Evolutionary conservation across 768 basidiomycete species (phyloP).

Genomic region (Boletellus sp.): DNA sequence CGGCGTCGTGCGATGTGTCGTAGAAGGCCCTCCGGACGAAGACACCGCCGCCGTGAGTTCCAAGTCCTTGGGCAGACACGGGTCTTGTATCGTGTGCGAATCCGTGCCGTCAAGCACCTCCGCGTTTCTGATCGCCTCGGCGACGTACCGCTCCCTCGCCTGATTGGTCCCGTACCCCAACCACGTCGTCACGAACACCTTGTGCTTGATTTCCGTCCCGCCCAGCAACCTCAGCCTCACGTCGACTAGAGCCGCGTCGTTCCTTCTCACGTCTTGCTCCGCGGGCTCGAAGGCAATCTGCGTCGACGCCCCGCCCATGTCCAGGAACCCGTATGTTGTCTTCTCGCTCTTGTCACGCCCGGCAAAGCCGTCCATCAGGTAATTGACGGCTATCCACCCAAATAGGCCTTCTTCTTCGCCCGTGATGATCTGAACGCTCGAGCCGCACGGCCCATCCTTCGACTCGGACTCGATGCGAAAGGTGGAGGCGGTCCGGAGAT

Average conservation of each 20-base stretch:
- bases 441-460: slow-evolving; percentile 78
- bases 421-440: slow-evolving; percentile 89
- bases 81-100: slow-evolving; percentile 61
- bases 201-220: slow-evolving; percentile 84
- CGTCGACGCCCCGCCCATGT: slow-evolving; percentile 99
- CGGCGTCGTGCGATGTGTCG: slow-evolving; percentile 41
- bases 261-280: slow-evolving; percentile 46
- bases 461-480: slow-evolving; percentile 74
- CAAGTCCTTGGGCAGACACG: slow-evolving; percentile 84
- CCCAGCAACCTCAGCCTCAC: slow-evolving; percentile 78
- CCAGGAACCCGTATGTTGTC: slow-evolving; percentile 95
- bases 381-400: slow-evolving; percentile 99
- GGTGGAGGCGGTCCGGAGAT: slow-evolving; percentile 67
- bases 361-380: slow-evolving; percentile 94
- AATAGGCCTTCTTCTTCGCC: slow-evolving; percentile 98
- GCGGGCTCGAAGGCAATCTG: slow-evolving; percentile 97
- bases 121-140: slow-evolving; percentile 56
- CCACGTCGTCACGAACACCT: slow-evolving; percentile 98
- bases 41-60: slow-evolving; percentile 55
- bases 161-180: slow-evolving; percentile 97
- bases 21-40: slow-evolving; percentile 35
- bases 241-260: slow-evolving; percentile 59
- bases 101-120: slow-evolving; percentile 17
- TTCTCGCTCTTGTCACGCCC: slow-evolving; percentile 42
- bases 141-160: slow-evolving; percentile 90